A percentile compares a stretch with the other conserved stretches of the same genome.
Conservation (phyloP, 306 rosid species). For the Sesbania bispinosa region DNA sequence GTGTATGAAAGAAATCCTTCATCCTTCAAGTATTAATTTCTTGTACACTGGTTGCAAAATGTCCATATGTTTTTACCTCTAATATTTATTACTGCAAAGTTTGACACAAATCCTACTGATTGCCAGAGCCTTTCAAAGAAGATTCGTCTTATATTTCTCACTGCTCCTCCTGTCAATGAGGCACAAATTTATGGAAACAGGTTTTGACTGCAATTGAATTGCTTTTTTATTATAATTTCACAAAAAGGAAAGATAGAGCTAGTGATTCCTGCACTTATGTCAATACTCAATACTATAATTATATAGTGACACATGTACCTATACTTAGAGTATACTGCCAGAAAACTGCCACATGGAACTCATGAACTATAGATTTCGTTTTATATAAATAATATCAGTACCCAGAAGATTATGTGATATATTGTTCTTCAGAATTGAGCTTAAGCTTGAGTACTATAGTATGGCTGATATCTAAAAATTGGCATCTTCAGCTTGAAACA, state of each 20-base stretch:
- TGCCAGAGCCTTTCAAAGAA: constrained; percentile 58
- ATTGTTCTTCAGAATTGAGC: background rate
- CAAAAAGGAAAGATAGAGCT: background rate
- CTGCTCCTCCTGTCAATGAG: constrained; percentile 61
- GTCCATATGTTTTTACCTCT: background rate
- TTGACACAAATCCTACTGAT: constrained; percentile 21
- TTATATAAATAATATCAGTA: background rate
- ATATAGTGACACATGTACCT: background rate
- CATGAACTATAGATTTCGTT: background rate
- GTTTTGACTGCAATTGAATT: constrained; percentile 15
- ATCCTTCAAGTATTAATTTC: background rate
- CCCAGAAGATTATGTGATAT: background rate
- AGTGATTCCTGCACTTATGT: background rate
- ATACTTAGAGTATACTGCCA: background rate
- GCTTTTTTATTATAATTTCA: background rate
- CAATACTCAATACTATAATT: background rate
- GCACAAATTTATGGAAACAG: constrained; percentile 42
- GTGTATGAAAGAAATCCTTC: background rate
- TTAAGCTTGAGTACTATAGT: background rate
- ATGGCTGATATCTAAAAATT: background rate
- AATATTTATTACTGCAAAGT: background rate
- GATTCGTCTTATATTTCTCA: constrained; percentile 62
- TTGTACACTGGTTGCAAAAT: background rate
- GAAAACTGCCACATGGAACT: background rate
- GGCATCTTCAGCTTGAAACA: background rate